phyloP scores from a whole-genome alignment of 441 rosid genomes.

The Populus hybrid region DNA sequence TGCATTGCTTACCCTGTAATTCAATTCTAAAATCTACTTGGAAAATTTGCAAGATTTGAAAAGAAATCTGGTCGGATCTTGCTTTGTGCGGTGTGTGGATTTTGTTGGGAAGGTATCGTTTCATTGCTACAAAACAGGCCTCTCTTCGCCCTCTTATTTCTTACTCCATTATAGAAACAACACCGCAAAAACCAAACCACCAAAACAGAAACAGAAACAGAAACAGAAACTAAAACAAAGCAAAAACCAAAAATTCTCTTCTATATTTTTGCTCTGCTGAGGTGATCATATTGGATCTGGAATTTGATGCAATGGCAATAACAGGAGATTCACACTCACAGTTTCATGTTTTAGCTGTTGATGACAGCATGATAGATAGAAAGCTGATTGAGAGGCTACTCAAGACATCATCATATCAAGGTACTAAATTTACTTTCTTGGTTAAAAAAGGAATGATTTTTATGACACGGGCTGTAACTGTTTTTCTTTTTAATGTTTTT shows the following conservation, averaged over 20 bases:
- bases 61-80: conserved; percentile 50
- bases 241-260: conserved; percentile 6
- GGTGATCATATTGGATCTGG: conserved; percentile 21
- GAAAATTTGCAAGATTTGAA: conserved; percentile 40
- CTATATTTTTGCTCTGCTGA: not conserved
- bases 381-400: conserved; percentile 62
- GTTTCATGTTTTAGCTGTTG: conserved; percentile 72
- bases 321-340: conserved; percentile 26
- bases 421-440: conserved; percentile 19
- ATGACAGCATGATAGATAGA: conserved; percentile 61
- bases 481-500: no score
- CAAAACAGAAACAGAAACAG: not conserved
- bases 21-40: conserved; percentile 36
- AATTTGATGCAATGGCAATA: conserved; percentile 43
- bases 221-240: not conserved
- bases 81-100: conserved; percentile 38
- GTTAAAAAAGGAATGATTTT: not conserved
- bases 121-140: conserved; percentile 13
- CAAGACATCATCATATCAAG: conserved; percentile 63
- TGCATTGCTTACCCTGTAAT: conserved; percentile 49
- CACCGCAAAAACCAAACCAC: not conserved
- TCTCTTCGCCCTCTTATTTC: conserved; percentile 1
- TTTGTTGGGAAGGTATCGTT: conserved; percentile 30
- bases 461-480: not conserved
- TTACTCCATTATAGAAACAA: not conserved